Evolutionary conservation across 495 filamentous ascomycete species (phyloP).

Genomic region (Neurospora sp.): DNA sequence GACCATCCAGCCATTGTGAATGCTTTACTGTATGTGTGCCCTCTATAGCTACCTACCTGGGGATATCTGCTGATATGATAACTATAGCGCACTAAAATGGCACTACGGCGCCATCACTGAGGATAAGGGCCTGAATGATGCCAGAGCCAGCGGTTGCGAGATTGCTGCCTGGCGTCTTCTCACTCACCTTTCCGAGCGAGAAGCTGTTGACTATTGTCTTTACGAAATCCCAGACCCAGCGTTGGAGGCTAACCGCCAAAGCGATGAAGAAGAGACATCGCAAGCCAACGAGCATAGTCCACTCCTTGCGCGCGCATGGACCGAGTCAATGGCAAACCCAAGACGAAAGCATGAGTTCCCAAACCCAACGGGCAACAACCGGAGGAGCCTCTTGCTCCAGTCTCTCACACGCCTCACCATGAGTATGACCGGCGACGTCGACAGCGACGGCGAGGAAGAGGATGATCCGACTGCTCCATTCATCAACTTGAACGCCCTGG

Average conservation of each 20-base stretch:
- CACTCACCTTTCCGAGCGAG: constrained; percentile 64
- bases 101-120: constrained; percentile 56
- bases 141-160: constrained; percentile 77
- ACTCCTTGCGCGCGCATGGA: constrained; percentile 21
- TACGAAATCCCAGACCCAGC: constrained; percentile 54
- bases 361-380: constrained; percentile 9
- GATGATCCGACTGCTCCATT: constrained; percentile 57
- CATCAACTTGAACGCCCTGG: constrained; percentile 71
- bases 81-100: constrained; percentile 64
- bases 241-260: constrained; percentile 8
- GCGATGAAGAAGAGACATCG: constrained; percentile 17
- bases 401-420: constrained; percentile 37
- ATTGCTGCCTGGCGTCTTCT: constrained; percentile 87
- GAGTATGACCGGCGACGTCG: constrained; percentile 28
- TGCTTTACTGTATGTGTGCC: constrained; percentile 57
- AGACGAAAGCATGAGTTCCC: constrained; percentile 1
- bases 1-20: constrained; percentile 68
- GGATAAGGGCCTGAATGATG: constrained; percentile 62
- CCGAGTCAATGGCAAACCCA: constrained; percentile 1
- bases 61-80: background rate
- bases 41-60: background rate
- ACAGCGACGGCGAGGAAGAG: constrained; percentile 30
- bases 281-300: constrained; percentile 31
- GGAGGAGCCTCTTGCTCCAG: constrained; percentile 28
- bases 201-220: constrained; percentile 76